Conservation (phyloP, 2,329 filamentous ascomycete genomes). For the Aspergillus sp. region DNA sequence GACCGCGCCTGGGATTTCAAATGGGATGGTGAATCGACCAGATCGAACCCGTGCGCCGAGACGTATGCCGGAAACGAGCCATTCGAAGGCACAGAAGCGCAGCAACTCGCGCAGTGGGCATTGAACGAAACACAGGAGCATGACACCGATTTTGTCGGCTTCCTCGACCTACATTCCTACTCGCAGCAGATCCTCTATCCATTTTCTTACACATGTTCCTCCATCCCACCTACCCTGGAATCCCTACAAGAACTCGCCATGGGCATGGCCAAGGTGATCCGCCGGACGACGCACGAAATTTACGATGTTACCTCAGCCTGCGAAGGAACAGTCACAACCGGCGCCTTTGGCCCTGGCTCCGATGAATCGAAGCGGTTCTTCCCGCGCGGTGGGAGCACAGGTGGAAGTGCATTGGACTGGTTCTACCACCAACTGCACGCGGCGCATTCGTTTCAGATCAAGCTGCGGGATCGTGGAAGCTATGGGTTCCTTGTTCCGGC, state of each 20-base stretch:
- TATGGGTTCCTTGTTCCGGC: slow-evolving; percentile 88
- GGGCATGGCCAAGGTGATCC: slow-evolving; percentile 82
- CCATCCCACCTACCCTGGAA: slow-evolving; percentile 75
- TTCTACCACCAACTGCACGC: slow-evolving; percentile 84
- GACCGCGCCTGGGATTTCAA: slow-evolving; percentile 80
- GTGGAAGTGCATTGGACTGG: slow-evolving; percentile 86
- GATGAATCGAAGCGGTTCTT: slow-evolving; percentile 23
- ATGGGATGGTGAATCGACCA: slow-evolving; percentile 64
- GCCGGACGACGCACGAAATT: slow-evolving; percentile 66
- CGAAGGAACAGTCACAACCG: slow-evolving; percentile 58
- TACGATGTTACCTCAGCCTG: slow-evolving; percentile 81
- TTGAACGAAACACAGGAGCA: slow-evolving; percentile 65
- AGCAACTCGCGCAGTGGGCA: slow-evolving; percentile 72
- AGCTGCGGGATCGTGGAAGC: slow-evolving; percentile 83
- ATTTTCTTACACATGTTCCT: slow-evolving; percentile 75
- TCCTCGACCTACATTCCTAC: slow-evolving; percentile 89
- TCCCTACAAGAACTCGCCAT: slow-evolving; percentile 85
- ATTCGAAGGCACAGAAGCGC: slow-evolving; percentile 76
- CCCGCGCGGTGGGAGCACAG: slow-evolving; percentile 62
- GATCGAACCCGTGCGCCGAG: slow-evolving; percentile 80
- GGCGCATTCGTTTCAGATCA: slow-evolving; percentile 84
- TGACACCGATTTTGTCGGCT: slow-evolving; percentile 70
- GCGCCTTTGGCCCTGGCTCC: no score
- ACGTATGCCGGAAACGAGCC: slow-evolving; percentile 77
- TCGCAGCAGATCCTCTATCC: slow-evolving; percentile 92